Conservation (phyloP, 139 green algal genomes). For the Diplosphaera chodatii region DNA sequence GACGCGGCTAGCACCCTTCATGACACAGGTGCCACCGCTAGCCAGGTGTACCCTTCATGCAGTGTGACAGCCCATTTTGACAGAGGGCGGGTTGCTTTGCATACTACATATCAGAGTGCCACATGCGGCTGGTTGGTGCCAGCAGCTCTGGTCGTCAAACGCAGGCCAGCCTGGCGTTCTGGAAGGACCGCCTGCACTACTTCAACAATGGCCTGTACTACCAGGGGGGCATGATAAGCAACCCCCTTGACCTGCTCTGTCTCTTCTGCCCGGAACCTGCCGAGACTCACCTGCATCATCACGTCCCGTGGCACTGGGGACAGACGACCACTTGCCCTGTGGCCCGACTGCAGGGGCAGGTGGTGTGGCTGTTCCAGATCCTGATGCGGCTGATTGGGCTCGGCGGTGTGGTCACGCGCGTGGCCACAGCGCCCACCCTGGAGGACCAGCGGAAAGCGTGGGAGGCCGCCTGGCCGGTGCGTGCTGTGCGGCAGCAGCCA, state of each 20-base stretch:
- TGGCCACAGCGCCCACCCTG: constrained; percentile 75
- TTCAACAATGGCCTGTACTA: constrained; percentile 95
- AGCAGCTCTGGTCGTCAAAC: too few species aligned
- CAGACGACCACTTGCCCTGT: too few species aligned
- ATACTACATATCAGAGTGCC: too few species aligned
- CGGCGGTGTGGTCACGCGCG: constrained; percentile 31
- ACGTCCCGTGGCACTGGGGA: too few species aligned
- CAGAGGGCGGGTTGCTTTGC: too few species aligned
- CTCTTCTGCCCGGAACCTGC: too few species aligned
- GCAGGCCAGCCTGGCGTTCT: constrained; percentile 73
- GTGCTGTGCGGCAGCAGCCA: too few species aligned
- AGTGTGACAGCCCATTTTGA: too few species aligned
- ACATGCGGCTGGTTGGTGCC: too few species aligned
- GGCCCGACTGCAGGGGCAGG: constrained; percentile 57
- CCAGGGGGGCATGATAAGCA: constrained; percentile 86
- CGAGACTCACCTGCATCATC: too few species aligned
- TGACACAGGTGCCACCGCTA: constrained; percentile 74
- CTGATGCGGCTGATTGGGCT: constrained; percentile 45
- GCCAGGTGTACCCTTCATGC: too few species aligned
- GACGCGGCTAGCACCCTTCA: constrained; percentile 80
- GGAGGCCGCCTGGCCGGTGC: constrained; percentile 67
- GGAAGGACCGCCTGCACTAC: constrained; percentile 78
- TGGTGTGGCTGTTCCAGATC: constrained; percentile 64
- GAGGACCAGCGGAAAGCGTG: constrained; percentile 66
- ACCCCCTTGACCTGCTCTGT: too few species aligned